Percentiles rank a stretch among this genome's conserved stretches.
Conservation (phyloP, 441 rosid genomes). For the Eruca vesicaria region DNA sequence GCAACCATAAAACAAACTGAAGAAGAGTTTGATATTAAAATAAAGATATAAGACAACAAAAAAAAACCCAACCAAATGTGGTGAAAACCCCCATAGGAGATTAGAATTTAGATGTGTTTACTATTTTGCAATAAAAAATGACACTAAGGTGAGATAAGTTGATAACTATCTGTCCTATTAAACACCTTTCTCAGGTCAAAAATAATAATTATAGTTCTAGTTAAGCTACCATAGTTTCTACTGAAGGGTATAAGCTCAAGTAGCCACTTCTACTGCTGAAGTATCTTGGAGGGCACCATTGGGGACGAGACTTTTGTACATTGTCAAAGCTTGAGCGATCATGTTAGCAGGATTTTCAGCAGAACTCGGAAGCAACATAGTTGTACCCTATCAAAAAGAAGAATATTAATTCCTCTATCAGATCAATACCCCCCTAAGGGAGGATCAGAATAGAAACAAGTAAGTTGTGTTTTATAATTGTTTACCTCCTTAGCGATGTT, state of each 20-base stretch:
- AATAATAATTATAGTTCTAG: neutral
- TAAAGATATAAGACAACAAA: neutral
- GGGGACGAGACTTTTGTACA: constrained; percentile 71
- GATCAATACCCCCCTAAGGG: neutral
- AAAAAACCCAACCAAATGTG: neutral
- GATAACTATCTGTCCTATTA: constrained; percentile 2
- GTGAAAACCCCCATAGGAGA: neutral
- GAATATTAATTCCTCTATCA: neutral
- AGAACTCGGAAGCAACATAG: constrained; percentile 80
- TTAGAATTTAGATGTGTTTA: neutral
- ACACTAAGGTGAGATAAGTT: neutral
- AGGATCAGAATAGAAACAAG: neutral
- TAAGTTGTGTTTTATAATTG: neutral
- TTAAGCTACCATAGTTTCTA: neutral
- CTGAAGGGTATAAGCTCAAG: neutral
- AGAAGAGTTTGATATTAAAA: neutral
- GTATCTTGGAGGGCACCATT: constrained; percentile 22
- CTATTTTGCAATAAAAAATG: neutral
- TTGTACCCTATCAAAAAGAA: constrained; percentile 57
- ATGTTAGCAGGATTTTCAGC: constrained; percentile 62
- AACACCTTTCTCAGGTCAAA: constrained; percentile 3
- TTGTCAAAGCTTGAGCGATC: constrained; percentile 79
- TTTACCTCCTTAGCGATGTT: constrained; percentile 89
- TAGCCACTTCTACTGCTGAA: neutral
- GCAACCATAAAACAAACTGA: neutral